Evolutionary conservation across 2,329 filamentous ascomycete genomes (phyloP).

Genomic region (Ilyonectria sp.): DNA sequence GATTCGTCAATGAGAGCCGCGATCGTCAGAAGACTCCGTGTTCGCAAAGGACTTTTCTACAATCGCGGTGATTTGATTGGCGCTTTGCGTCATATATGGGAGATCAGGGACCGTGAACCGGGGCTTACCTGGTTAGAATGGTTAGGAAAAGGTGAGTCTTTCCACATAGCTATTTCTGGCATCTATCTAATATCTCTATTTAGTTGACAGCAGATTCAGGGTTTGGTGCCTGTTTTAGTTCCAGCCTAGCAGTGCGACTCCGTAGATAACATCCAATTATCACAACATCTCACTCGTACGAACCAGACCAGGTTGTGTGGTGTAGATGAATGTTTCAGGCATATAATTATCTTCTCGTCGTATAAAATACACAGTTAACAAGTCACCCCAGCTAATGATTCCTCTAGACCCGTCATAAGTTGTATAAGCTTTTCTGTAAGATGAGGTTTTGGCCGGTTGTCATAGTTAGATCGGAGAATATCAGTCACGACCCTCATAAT

Average conservation of each 20-base stretch:
- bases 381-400: neutral
- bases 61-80: conserved; percentile 32
- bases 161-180: neutral
- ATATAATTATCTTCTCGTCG: neutral
- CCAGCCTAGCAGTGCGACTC: too few species aligned
- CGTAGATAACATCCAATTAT: too few species aligned
- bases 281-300: too few species aligned
- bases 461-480: conserved; percentile 30
- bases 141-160: conserved; percentile 29
- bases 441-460: conserved; percentile 23
- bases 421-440: conserved; percentile 38
- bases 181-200: neutral
- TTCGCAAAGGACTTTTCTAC: conserved; percentile 23
- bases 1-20: conserved; percentile 26
- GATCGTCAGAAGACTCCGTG: conserved; percentile 25
- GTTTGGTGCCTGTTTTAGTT: conserved; percentile 32
- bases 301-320: too few species aligned
- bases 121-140: conserved; percentile 33
- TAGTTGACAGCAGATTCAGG: conserved; percentile 27
- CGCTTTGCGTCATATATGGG: conserved; percentile 34
- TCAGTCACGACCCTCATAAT: conserved; percentile 36
- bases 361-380: neutral
- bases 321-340: neutral
- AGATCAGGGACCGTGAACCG: conserved; percentile 33
- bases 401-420: conserved; percentile 35